Base-by-base conservation (phyloP, 2,329 filamentous ascomycete genomes). In the Aspergillus alliaceus region DNA sequence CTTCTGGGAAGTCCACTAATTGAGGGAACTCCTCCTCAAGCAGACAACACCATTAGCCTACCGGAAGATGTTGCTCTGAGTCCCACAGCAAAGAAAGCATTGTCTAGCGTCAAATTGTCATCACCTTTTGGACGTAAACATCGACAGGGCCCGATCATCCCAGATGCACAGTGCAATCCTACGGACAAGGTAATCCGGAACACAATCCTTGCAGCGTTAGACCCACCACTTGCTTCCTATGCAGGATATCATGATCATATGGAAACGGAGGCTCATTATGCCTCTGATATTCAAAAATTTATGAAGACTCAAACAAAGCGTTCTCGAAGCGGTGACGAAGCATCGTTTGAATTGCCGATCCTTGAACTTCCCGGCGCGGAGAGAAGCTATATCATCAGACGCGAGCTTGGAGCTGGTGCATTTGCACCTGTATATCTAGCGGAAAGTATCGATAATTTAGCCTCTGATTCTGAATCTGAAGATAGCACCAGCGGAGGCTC, bases 381-480 rank as follows among this genome's bases (percentile, higher is more conserved):
- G 22, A 81, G 86, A 37, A 84, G 82, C 40, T 99, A 97, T 73
- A 88, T 85, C 1, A 76, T 98, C 56, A 91, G 89, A 69, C 86
- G 88, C 50, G 92, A 98, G 72, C 85, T 99, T 12, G 95, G 95
- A 1, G 90, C 92, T 27, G 95, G 95, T 8, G 95, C 95, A 1
- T 99, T 96, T 75, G 95, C 93, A 0, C 93, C 95, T 0, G 95
- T 99, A 2, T 99, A 97, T 71, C 84, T 99, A 0, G 88, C 93
- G 7, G 91, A 96, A 69, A 85, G 83, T 64, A 89, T 88, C 65
- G 83, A 85, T n/a, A 77, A 77, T 0, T 3, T 79, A 9, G 62
- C 63, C 6, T 71, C 69, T 6, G 71, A 74, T 52, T 72, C 67
- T 6, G 73, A 75, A 48, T 66, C 67, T 5, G 63, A 31, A 31